Conservation (phyloP, 305 asterid genomes). For the Solanum hybrid region DNA sequence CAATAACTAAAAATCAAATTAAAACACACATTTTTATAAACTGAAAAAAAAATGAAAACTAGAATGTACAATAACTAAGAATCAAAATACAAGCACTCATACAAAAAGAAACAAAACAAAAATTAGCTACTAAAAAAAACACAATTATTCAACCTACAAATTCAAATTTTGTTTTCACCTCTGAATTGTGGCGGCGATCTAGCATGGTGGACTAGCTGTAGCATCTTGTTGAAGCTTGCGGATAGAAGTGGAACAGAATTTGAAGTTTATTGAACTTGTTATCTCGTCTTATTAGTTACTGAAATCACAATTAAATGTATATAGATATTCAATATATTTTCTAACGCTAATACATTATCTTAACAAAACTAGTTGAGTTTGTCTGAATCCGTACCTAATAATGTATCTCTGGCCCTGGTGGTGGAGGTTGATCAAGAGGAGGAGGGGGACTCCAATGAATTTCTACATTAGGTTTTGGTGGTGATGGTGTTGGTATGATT, state of each 20-base stretch:
- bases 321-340: fast-evolving
- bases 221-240: not conserved
- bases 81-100: not conserved
- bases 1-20: too few relatives aligned
- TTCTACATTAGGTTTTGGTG: not conserved
- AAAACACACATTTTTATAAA: not conserved
- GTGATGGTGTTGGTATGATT: not conserved
- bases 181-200: not conserved
- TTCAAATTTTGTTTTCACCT: not conserved
- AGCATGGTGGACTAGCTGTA: not conserved
- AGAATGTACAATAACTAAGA: not conserved
- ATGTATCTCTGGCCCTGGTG: fast-evolving
- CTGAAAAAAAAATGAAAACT: not conserved
- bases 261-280: not conserved
- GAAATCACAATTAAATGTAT: not conserved
- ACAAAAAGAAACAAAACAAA: not conserved
- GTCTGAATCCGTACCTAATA: not conserved
- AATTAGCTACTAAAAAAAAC: not conserved
- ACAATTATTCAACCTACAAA: not conserved
- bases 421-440: not conserved
- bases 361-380: not conserved
- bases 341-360: not conserved
- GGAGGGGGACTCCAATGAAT: not conserved
- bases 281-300: not conserved
- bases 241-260: not conserved